Conservation (phyloP, 371 early-diverging fungal species). For the Mortierella sp. region DNA sequence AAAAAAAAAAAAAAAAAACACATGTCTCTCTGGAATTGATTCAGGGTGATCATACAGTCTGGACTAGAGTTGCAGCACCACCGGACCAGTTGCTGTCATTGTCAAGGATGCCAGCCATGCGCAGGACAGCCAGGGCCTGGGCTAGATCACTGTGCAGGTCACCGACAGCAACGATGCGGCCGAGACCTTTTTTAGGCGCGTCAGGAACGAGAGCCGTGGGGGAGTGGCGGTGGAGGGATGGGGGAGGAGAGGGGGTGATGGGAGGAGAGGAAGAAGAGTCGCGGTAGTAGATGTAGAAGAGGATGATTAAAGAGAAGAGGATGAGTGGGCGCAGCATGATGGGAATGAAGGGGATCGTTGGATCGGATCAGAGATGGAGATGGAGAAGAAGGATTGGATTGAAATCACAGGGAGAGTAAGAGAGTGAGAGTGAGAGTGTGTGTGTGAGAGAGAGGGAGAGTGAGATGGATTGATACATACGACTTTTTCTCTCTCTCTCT, state of each 20-base stretch:
- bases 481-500: too few species aligned
- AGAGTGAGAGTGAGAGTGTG: neutral
- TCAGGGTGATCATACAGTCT: constrained; percentile 56
- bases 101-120: constrained; percentile 72
- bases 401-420: neutral
- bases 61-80: constrained; percentile 64
- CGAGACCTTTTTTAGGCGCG: neutral
- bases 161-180: constrained; percentile 79
- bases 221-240: neutral
- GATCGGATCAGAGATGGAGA: neutral
- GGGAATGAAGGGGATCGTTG: neutral
- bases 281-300: constrained; percentile 29
- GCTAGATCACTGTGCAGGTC: constrained; percentile 84
- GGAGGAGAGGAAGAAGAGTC: constrained; percentile 2
- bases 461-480: neutral
- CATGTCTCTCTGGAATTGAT: neutral
- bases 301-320: constrained; percentile 19
- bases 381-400: neutral
- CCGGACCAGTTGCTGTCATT: constrained; percentile 73
- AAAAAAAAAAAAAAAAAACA: neutral
- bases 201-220: neutral
- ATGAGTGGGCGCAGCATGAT: constrained; percentile 31
- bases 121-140: constrained; percentile 67
- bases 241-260: neutral
- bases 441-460: neutral